These are phyloP conservation scores for Apophysomyces trapeziformis DNA, from an alignment of 371 early-diverging fungal genomes.

Conservation along the genomic window DNA sequence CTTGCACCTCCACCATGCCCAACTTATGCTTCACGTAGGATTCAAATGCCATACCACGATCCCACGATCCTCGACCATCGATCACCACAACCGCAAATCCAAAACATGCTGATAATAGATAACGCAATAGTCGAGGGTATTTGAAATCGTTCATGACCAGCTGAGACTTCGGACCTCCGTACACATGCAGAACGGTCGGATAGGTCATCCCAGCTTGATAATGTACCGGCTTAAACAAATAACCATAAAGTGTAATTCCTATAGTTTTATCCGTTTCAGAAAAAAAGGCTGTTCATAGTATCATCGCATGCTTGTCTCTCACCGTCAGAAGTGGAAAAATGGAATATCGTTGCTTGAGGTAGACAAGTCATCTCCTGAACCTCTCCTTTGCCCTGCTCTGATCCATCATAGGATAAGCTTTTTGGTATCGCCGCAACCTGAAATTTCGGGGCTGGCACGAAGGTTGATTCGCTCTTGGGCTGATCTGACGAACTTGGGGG, in stretches of 20 bases:
- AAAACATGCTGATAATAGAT: constrained; percentile 64
- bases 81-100: constrained; percentile 76
- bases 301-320: constrained; percentile 5
- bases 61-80: constrained; percentile 77
- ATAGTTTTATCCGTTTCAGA: background rate
- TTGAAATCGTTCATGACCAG: constrained; percentile 77
- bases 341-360: constrained; percentile 29
- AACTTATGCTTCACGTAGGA: constrained; percentile 54
- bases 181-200: constrained; percentile 62
- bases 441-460: background rate
- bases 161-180: constrained; percentile 71
- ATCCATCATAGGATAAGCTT: background rate
- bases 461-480: background rate
- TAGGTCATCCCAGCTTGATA: constrained; percentile 56
- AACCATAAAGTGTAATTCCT: constrained; percentile 63
- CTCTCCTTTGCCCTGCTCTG: background rate
- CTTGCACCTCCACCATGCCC: constrained; percentile 70
- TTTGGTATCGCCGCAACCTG: background rate
- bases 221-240: constrained; percentile 62
- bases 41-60: constrained; percentile 75
- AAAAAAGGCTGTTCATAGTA: background rate
- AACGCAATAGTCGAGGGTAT: constrained; percentile 65
- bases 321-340: constrained; percentile 41
- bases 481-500: background rate
- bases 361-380: background rate